Evolutionary conservation across 148 eudicot genomes (phyloP), one percentile per base, ranked within the genome.

Genomic region (Agrostemma githago): DNA sequence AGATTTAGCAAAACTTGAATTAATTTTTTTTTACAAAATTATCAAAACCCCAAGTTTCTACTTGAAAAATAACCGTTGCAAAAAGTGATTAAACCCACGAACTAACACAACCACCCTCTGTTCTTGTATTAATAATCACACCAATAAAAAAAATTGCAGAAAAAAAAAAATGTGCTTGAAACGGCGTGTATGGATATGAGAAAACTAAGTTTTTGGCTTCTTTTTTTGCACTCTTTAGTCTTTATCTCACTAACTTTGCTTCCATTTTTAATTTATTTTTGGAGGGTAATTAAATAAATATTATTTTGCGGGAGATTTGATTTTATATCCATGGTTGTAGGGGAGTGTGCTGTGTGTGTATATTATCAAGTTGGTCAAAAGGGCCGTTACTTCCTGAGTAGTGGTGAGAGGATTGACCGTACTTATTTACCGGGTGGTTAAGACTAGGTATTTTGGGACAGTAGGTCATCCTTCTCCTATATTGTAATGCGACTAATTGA

Each of bases 1-100:
- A 73, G 42, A 59, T 44, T 44, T 59, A 43, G 61, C 39, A 51
- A 26, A 26, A 44, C 15, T 12, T 4, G 16, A 16, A 8, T 20
- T 20, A 51, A 38, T 66, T 51, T 19, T 5, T 5, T 60, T 60
- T 10, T 9, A 60, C 2, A 60, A 58, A 2, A 4, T 71, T 15
- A 57, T 58, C 51, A 39, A 73, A 73, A 46, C 61, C 53, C 44
- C 34, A 78, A 72, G 68, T 75, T 40, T 8, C 61, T 20, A 68
- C 81, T 70, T 53, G 16, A 74, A 44, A 79, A 62, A 16, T 74
- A 74, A 73, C 82, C 82, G 82, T 79, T 74, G 74, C 66, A 71
- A 79, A 79, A 26, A 26, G 19, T 44, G 76, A 72, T 61, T 37
- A n/a, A 34, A n/a, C 8, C 62, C 14, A 56, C 20, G 5, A 62